Base-by-base conservation (phyloP, 2,329 filamentous ascomycete genomes). In the Magnaporthiopsis poae region DNA sequence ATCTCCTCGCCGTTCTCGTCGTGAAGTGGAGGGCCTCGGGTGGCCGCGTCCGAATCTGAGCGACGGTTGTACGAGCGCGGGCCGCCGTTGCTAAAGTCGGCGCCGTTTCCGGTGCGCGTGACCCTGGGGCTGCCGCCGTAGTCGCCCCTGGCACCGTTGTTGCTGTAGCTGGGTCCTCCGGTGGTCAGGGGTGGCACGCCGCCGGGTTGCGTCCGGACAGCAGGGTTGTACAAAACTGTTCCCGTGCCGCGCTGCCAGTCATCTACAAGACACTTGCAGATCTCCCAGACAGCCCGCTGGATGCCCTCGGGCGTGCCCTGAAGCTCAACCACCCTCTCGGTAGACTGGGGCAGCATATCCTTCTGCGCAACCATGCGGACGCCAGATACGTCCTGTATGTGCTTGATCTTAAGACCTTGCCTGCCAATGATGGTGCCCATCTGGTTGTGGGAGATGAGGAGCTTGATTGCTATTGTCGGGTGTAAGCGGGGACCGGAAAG, bases 331-430 rank as follows among this genome's bases (percentile, higher is more conserved):
- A 99, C 93, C 70, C 95, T 90, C 82, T 99, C 95, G 46, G 95
- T 99, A 7, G 95, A 99, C 78, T 99, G 95, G 52, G 95, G 95
- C 9, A 99, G 88, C 95, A 99, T 99, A 75, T 99, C 95, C 81
- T 99, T 99, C 79, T 99, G 95, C 60, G 95, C 95, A 63, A 99
- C 93, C 95, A 99, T 99, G 75, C 95, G 93, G 68, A 98, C 95
- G 70, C 93, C 93, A 5, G 95, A 98, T 36, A 88, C 89, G 77
- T 99, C 95, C 78, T 99, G 95, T 72, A 99, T 99, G 77, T 97
- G 91, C 85, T 99, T 99, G 84, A 99, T 99, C 84, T 98, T 99
- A 71, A 97, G 84, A 68, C 95, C 95, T 77, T 96, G 91, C 71
- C 92, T 88, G 73, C 95, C 95, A 75, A 99, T 99, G 80, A 99